These are phyloP conservation scores for Phanerochaete sordida DNA, from an alignment of 768 basidiomycete genomes.

Conservation along the genomic window DNA sequence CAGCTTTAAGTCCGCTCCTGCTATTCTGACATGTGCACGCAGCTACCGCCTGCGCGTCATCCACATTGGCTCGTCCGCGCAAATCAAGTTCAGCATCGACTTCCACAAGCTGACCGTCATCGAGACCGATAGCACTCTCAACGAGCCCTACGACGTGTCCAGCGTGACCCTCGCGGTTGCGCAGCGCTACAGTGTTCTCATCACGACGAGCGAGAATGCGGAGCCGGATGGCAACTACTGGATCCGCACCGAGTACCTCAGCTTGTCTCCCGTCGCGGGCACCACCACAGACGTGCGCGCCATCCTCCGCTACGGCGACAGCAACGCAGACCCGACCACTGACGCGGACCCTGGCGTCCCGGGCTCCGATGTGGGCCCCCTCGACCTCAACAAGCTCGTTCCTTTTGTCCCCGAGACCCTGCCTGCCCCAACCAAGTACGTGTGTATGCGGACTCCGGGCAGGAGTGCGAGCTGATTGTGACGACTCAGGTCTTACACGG, in stretches of 20 bases:
- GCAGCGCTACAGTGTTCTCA: conserved; percentile 47
- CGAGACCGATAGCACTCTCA: conserved; percentile 44
- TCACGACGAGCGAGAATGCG: conserved; percentile 37
- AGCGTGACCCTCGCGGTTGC: conserved; percentile 41
- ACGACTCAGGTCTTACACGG: conserved; percentile 8
- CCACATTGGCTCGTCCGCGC: conserved; percentile 44
- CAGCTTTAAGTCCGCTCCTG: background rate
- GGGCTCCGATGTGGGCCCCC: background rate
- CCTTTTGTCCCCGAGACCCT: conserved; percentile 3
- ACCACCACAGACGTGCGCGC: background rate
- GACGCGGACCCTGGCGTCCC: conserved; percentile 10
- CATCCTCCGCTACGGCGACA: conserved; percentile 1
- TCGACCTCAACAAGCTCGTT: conserved; percentile 6
- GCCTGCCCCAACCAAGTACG: background rate
- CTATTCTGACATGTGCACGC: background rate
- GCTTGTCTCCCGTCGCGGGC: conserved; percentile 24
- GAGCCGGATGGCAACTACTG: conserved; percentile 36
- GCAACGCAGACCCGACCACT: background rate
- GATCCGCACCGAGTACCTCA: conserved; percentile 31
- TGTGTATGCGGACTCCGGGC: background rate
- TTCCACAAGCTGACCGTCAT: conserved; percentile 42
- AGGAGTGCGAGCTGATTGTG: background rate
- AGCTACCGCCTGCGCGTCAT: conserved; percentile 45
- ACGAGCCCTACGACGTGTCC: conserved; percentile 37
- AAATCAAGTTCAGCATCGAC: conserved; percentile 43